Evolutionary conservation across 2,329 filamentous ascomycete species (phyloP).

Genomic region (Achaetomium macrosporum): DNA sequence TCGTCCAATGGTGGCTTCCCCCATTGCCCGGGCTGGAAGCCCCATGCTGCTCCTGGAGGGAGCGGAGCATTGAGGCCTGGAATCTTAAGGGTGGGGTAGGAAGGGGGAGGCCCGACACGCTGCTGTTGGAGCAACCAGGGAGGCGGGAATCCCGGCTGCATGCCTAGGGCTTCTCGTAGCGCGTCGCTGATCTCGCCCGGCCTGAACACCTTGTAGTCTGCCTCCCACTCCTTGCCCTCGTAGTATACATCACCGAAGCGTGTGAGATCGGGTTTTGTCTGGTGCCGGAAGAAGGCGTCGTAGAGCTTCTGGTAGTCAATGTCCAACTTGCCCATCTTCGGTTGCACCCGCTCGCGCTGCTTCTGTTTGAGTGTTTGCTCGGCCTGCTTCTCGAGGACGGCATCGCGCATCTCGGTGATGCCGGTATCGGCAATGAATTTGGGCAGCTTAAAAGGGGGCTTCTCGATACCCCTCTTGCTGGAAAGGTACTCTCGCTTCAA

Average conservation of each 20-base stretch:
- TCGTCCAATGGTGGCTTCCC: constrained; percentile 95
- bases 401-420: constrained; percentile 96
- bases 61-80: constrained; percentile 91
- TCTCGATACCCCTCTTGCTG: constrained; percentile 94
- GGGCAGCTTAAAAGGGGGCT: constrained; percentile 83
- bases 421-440: constrained; percentile 97
- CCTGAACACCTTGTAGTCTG: constrained; percentile 82
- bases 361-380: constrained; percentile 90
- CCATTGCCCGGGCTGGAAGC: constrained; percentile 91
- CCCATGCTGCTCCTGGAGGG: constrained; percentile 84
- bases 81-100: constrained; percentile 92
- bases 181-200: constrained; percentile 87
- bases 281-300: constrained; percentile 96
- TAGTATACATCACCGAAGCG: constrained; percentile 99
- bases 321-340: constrained; percentile 94
- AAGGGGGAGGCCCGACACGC: constrained; percentile 84
- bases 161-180: constrained; percentile 86
- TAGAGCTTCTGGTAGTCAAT: constrained; percentile 99
- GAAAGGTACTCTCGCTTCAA: constrained; percentile 96
- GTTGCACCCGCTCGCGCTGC: constrained; percentile 86
- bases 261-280: constrained; percentile 91
- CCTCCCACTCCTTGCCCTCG: constrained; percentile 97
- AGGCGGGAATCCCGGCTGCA: constrained; percentile 85
- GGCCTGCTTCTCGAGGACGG: constrained; percentile 90
- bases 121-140: constrained; percentile 98